Evolutionary conservation across 225 moss, liverwort and hornwort species (phyloP).

Genomic region (Bryoerythrophyllum caledonicum): DNA sequence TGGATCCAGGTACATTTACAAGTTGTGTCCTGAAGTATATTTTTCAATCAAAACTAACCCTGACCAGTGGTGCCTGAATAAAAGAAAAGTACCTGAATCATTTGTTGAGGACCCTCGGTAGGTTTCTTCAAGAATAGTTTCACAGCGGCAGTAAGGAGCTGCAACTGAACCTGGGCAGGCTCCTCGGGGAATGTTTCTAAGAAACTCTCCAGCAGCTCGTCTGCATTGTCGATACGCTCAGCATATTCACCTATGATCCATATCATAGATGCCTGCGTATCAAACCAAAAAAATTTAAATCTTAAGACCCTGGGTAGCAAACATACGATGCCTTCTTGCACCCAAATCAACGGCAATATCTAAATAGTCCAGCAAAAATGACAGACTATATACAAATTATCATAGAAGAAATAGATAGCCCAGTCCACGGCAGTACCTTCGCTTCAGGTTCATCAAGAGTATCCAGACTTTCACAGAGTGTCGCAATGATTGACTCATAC

Average conservation of each 20-base stretch:
- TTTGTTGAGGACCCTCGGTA: slow-evolving; percentile 87
- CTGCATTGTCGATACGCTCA: slow-evolving; percentile 91
- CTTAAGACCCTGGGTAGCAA: not conserved
- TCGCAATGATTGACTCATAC: slow-evolving; percentile 99
- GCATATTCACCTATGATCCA: slow-evolving; percentile 96
- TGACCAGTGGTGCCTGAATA: not conserved
- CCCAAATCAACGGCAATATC: not conserved
- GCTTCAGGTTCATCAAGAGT: slow-evolving; percentile 99
- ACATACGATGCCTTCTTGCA: not conserved
- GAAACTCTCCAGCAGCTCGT: slow-evolving; percentile 84
- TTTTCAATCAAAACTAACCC: not conserved
- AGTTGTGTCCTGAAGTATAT: not conserved
- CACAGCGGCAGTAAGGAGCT: slow-evolving; percentile 84
- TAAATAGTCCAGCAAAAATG: not conserved
- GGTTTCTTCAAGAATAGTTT: slow-evolving; percentile 89
- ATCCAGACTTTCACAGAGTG: slow-evolving; percentile 98
- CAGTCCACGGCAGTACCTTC: slow-evolving; percentile 54
- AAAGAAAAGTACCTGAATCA: slow-evolving; percentile 69
- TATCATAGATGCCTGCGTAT: slow-evolving; percentile 77
- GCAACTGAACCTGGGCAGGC: slow-evolving; percentile 85
- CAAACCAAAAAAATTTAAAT: slow-evolving; percentile 11
- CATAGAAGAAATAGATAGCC: not conserved
- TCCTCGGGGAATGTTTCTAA: slow-evolving; percentile 85
- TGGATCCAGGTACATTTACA: not conserved
- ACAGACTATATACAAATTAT: not conserved